Base-by-base conservation (phyloP, 1,139 yeast genomes). In the Sugiyamaella novakii region DNA sequence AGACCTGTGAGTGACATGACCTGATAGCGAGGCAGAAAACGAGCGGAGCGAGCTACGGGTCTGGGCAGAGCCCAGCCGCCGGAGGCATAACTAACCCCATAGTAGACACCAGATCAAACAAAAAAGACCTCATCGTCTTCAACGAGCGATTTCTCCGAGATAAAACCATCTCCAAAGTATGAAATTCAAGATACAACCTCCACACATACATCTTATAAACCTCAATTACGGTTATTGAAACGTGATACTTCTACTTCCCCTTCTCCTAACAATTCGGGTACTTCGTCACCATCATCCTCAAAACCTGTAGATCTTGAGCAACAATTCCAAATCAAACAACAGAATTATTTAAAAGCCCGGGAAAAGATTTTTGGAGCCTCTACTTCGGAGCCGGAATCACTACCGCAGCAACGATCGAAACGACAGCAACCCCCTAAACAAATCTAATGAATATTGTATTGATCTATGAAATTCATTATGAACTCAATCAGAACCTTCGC, bases 301-400 rank as follows among this genome's bases (percentile, higher is more conserved):
- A 43, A 34, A 17, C 40, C 31, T 2, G n/a, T 36, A 2, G 42
- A 47, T 31, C 40, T 47, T 21, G 39, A 47, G 22, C 43, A 43
- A 27, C 42, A 47, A 31, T 36, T 38, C 14, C 40, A 43, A 12
- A 33, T 28, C 15, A 47, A 47, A 31, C 45, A 47, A n/a, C 40
- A 43, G 40, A 30, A 37, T 17, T 47, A 47, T 25, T 25, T 36
- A 11, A 37, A 47, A 25, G 47, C 40, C 2, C 39, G 51, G 11
- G 45, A 47, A 22, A 43, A 43, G 42, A 47, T 47, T 5, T 47
- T 47, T 28, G 51, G 51, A 25, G 17, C 40, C 8, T 14, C 43
- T 2, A 17, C 17, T 27, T 19, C 43, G 2, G 43, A 38, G 25
- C 30, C 33, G 11, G 43, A 38, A 4, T 14, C 36, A 17, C 19